Evolutionary conservation across 441 rosid species (phyloP), one percentile per base, ranked within the genome.

Genomic region (Gossypium trilobum): DNA sequence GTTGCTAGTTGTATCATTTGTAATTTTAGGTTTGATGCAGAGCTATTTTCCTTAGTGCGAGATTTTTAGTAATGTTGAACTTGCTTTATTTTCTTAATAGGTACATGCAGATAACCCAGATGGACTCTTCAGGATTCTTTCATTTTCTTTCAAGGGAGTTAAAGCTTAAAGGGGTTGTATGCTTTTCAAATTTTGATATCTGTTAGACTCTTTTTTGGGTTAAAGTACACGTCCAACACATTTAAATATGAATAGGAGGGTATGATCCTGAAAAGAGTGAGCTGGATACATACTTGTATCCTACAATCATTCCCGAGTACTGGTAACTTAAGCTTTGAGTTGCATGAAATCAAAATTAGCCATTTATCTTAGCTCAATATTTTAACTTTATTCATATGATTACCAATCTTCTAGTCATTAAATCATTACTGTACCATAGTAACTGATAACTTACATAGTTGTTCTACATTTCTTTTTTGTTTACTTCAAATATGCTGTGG

Each of bases 101-200:
- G 97, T 91, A 62, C 99, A 94, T 48, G 84, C 99, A 0, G 99
- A 91, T 84, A 94, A 94, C 70, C 99, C 99, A 0, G 95, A 90
- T 73, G 99, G 97, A 58, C 95, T 94, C 61, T 94, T 94, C 84
- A 86, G 87, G 81, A 89, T 91, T 78, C 90, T 94, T 46, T 81
- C 95, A 17, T 86, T 95, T 48, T 88, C 99, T 59, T 94, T 94
- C 82, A 85, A 76, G 75, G 82, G 80, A 20, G 68, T 85, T 33
- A 85, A 81, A 78, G 36, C 80, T 25, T 81, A 69, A 82, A 54
- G 78, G 50, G 27, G 55, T 7, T 61, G 50, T 58, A 56, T 8
- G 11, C 57, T 58, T 2, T 29, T 33, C 44, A 55, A 64, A 50
- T 4, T 64, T 64, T 11, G 52, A 19, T 36, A 36, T 62, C n/a